Base-by-base conservation (phyloP, 192 early-diverging fungal genomes). In the Umbelopsis vinacea region DNA sequence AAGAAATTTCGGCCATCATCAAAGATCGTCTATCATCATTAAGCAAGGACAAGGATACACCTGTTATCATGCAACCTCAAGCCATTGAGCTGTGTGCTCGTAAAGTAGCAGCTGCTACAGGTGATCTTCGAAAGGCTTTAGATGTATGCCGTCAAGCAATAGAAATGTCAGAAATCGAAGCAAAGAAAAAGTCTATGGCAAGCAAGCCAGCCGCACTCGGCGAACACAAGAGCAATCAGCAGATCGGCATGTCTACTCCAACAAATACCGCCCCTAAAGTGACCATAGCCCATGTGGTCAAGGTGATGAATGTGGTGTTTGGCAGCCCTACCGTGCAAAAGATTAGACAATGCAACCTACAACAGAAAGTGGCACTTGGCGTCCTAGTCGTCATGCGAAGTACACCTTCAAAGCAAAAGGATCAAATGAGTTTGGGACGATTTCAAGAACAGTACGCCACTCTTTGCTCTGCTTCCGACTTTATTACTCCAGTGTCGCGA, bases 71-170 rank as follows among this genome's bases (percentile, higher is more conserved):
- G 76, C 90, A 96, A 33, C 80, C 87, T 26, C 84, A 82, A 15
- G 97, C 96, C 6, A 86, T 99, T 26, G 96, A 98, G 75, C 76
- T 99, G 10, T 95, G 93, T 76, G 95, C 97, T 23, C 88, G 95
- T 46, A 99, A 97, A 82, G 90, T 95, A 0, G 92, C 90, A 1
- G 89, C 94, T 23, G 88, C 87, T 1, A 95, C 92, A 2, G 97
- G 97, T 19, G 93, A 95, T 75, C 47, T 93, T 45, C 82, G 93
- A 71, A 89, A 89, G 66, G 92, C 92, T 0, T 76, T 94, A 43
- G 92, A 95, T 79, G 88, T 95, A 33, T 93, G 92, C 74, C 92
- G 92, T 7, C 92, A 93, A 72, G 92, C 95, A 19, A 87, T 98
- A 70, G 95, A 96, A 82, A 77, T 93, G 55, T 90, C 88, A 1